Percentiles rank a stretch among this genome's conserved stretches.
These are phyloP conservation scores for Pleurotus tuber-regium DNA, from an alignment of 768 basidiomycete genomes.

Conservation along the genomic window DNA sequence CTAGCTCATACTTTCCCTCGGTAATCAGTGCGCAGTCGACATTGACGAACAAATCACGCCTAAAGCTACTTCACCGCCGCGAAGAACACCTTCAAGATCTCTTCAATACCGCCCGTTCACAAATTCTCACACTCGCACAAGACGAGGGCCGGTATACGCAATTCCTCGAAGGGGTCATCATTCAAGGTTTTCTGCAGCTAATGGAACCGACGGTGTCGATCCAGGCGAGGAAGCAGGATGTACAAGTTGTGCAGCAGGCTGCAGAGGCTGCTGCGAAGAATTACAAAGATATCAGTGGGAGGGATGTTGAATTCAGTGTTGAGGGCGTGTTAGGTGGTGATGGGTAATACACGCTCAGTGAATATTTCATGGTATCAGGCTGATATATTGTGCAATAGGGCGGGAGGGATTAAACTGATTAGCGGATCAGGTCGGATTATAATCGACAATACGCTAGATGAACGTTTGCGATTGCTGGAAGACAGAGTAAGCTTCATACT, in stretches of 20 bases:
- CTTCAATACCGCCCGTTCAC: slow-evolving; percentile 68
- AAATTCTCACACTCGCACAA: slow-evolving; percentile 59
- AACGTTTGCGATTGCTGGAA: slow-evolving; percentile 84
- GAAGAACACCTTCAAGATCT: slow-evolving; percentile 92
- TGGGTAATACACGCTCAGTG: slow-evolving; percentile 57
- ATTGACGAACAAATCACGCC: slow-evolving; percentile 92
- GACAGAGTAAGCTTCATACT: slow-evolving; percentile 59
- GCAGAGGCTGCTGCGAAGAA: slow-evolving; percentile 57
- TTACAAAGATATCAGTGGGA: slow-evolving; percentile 81
- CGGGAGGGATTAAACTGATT: slow-evolving; percentile 81
- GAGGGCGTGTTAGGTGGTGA: slow-evolving; percentile 65
- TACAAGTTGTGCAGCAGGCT: slow-evolving; percentile 57
- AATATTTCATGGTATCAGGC: background rate
- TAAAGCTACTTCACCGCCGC: slow-evolving; percentile 84
- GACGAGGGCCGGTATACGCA: slow-evolving; percentile 72
- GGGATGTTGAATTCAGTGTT: slow-evolving; percentile 55
- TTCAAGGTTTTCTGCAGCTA: slow-evolving; percentile 82
- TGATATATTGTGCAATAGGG: slow-evolving; percentile 37
- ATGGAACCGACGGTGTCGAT: slow-evolving; percentile 74
- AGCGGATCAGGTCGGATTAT: slow-evolving; percentile 77
- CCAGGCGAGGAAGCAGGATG: slow-evolving; percentile 66
- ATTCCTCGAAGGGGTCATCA: slow-evolving; percentile 80
- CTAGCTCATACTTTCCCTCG: no score
- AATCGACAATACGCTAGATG: slow-evolving; percentile 93
- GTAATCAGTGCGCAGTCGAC: slow-evolving; percentile 83